phyloP scores from a whole-genome alignment of 352 stramenopile genomes.

The Pythium phragmiticola region DNA sequence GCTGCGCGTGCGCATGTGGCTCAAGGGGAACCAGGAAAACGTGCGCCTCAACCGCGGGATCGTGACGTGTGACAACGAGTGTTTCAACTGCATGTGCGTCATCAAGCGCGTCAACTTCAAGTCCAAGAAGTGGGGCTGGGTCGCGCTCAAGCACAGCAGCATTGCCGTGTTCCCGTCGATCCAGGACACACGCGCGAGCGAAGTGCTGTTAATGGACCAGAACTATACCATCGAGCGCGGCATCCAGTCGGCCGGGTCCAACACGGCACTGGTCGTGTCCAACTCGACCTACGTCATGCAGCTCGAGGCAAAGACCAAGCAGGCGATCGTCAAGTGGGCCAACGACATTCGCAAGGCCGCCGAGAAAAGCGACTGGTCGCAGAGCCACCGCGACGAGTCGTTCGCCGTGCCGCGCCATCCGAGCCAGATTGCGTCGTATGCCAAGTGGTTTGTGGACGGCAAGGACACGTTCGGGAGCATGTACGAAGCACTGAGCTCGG shows the following conservation, averaged over 20 bases:
- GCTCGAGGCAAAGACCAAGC: constrained; percentile 78
- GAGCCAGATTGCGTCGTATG: constrained; percentile 56
- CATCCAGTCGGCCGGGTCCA: constrained; percentile 75
- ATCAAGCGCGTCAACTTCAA: constrained; percentile 84
- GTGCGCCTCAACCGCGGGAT: constrained; percentile 79
- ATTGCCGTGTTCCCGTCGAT: constrained; percentile 82
- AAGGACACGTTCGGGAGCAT: constrained; percentile 73
- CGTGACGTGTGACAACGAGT: constrained; percentile 82
- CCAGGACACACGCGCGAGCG: constrained; percentile 55
- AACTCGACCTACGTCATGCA: constrained; percentile 87
- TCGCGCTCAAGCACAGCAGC: constrained; percentile 78
- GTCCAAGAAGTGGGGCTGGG: constrained; percentile 79
- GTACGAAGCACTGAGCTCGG: constrained; percentile 54
- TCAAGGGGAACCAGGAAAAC: constrained; percentile 85
- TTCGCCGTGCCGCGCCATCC: constrained; percentile 74
- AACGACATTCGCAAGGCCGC: constrained; percentile 77
- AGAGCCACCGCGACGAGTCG: constrained; percentile 76
- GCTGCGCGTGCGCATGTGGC: constrained; percentile 80
- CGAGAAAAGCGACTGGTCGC: constrained; percentile 72
- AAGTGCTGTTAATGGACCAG: constrained; percentile 79
- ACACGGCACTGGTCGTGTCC: constrained; percentile 72
- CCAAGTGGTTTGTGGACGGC: constrained; percentile 85
- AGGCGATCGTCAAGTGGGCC: constrained; percentile 78
- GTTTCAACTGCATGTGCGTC: constrained; percentile 89
- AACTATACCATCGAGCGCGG: constrained; percentile 82